These are phyloP conservation scores for Zygosaccharomyces lentus DNA, from an alignment of 805 yeast genomes.

Conservation along the genomic window DNA sequence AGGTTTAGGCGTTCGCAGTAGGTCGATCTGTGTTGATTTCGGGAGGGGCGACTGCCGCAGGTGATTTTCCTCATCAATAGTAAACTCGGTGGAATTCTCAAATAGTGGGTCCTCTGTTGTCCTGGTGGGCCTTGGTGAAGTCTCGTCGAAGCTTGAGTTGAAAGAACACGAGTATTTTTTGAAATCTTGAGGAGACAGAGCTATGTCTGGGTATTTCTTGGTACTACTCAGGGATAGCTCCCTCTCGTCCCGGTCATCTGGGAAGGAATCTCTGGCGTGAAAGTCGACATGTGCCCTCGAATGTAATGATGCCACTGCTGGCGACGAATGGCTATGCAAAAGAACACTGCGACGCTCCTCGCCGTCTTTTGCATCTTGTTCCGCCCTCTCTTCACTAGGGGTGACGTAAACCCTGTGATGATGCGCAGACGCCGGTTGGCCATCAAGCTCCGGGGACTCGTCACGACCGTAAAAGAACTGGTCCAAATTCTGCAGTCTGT, in stretches of 20 bases:
- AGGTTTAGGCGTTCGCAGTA: slow-evolving; percentile 24
- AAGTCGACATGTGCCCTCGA: slow-evolving; percentile 1
- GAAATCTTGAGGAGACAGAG: slow-evolving; percentile 24
- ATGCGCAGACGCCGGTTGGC: not conserved
- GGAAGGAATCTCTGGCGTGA: slow-evolving; percentile 3
- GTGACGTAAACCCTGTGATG: slow-evolving; percentile 1
- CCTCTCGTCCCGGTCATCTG: slow-evolving; percentile 2
- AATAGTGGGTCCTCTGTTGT: slow-evolving; percentile 8
- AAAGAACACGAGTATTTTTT: slow-evolving; percentile 34
- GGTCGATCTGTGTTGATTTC: slow-evolving; percentile 12
- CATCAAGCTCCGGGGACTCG: not conserved
- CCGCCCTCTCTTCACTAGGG: slow-evolving; percentile 1
- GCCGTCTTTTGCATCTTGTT: slow-evolving; percentile 10
- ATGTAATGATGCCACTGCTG: slow-evolving; percentile 11
- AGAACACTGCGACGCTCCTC: slow-evolving; percentile 8
- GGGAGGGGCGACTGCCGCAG: slow-evolving; percentile 11
- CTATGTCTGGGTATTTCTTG: slow-evolving; percentile 6
- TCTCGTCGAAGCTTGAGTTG: slow-evolving; percentile 33
- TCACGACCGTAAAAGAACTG: slow-evolving; percentile 10
- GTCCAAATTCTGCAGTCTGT: slow-evolving; percentile 19
- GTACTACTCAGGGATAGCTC: not conserved
- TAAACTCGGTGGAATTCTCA: slow-evolving; percentile 6
- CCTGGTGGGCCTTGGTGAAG: slow-evolving; percentile 23
- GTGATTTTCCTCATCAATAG: slow-evolving; percentile 6
- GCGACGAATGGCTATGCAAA: slow-evolving; percentile 11